phyloP scores from a whole-genome alignment of 2,329 filamentous ascomycete genomes.

The Trichoderma harzianum region DNA sequence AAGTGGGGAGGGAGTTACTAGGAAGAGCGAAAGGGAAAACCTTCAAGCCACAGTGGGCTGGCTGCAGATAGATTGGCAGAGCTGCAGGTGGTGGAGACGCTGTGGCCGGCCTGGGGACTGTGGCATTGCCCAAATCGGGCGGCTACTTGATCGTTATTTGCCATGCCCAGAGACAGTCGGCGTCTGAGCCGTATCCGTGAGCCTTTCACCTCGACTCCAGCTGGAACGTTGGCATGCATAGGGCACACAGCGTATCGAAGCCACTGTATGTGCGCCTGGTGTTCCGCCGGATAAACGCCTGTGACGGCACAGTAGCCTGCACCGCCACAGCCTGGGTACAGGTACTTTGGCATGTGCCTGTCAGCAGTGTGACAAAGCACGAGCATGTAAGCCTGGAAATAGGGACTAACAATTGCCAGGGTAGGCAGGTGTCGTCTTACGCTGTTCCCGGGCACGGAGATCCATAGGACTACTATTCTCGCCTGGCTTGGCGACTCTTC shows the following conservation, averaged over 20 bases:
- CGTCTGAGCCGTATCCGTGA: background rate
- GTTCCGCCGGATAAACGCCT: background rate
- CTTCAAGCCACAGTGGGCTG: constrained; percentile 14
- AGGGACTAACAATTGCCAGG: background rate
- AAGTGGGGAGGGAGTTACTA: background rate
- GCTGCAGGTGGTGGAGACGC: background rate
- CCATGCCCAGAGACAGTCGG: background rate
- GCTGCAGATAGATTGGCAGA: background rate
- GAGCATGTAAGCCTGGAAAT: background rate
- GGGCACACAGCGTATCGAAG: background rate
- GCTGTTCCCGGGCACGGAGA: background rate
- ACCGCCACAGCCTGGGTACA: background rate
- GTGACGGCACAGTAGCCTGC: background rate
- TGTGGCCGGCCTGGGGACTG: background rate
- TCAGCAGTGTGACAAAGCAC: background rate
- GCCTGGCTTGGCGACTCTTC: background rate
- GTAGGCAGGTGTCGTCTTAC: background rate
- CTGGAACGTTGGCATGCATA: background rate
- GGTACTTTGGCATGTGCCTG: background rate
- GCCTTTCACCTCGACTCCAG: background rate
- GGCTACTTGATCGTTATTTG: constrained; percentile 6
- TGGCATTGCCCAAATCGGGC: constrained; percentile 3
- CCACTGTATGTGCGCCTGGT: background rate
- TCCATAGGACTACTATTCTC: background rate
- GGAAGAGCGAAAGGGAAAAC: background rate